Evolutionary conservation across 139 green algal genomes (phyloP).

Genomic region (Chlorella sp.): DNA sequence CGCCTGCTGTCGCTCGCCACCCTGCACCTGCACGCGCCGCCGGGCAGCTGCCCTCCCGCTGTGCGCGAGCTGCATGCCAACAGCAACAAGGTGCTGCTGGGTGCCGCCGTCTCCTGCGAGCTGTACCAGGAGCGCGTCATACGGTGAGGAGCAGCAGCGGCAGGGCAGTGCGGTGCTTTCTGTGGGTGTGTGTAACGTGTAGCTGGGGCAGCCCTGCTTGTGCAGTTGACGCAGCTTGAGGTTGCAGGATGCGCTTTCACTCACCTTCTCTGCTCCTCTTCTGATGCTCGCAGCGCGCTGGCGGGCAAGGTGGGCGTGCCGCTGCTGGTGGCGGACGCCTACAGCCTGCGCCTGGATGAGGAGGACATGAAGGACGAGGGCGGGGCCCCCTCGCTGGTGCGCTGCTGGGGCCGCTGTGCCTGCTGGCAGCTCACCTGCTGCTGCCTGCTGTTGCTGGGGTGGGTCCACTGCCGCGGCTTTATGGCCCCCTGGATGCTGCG

Average conservation of each 20-base stretch:
- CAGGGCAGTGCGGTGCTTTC: no score
- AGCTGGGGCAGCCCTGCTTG: no score
- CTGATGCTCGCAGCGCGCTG: neutral
- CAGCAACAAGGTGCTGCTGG: constrained; percentile 40
- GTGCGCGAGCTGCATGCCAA: constrained; percentile 37
- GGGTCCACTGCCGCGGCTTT: no score
- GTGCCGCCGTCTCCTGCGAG: constrained; percentile 41
- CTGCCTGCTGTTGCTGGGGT: no score
- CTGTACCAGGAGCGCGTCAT: constrained; percentile 49
- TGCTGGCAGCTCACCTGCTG: neutral
- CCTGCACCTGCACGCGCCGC: constrained; percentile 30
- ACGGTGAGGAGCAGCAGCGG: neutral
- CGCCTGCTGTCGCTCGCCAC: constrained; percentile 37
- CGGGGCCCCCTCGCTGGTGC: no score
- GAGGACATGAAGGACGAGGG: constrained; percentile 22
- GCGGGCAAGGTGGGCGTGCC: neutral
- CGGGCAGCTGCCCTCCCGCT: neutral
- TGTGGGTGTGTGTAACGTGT: no score
- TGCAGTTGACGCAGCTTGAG: no score
- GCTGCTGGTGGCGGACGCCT: constrained; percentile 38
- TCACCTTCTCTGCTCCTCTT: no score
- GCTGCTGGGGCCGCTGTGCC: neutral
- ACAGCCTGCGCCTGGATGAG: constrained; percentile 43
- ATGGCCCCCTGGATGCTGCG: no score
- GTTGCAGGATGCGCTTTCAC: no score